Conservation (phyloP, 129 eudicot species). For the Saposhnikovia divaricata region DNA sequence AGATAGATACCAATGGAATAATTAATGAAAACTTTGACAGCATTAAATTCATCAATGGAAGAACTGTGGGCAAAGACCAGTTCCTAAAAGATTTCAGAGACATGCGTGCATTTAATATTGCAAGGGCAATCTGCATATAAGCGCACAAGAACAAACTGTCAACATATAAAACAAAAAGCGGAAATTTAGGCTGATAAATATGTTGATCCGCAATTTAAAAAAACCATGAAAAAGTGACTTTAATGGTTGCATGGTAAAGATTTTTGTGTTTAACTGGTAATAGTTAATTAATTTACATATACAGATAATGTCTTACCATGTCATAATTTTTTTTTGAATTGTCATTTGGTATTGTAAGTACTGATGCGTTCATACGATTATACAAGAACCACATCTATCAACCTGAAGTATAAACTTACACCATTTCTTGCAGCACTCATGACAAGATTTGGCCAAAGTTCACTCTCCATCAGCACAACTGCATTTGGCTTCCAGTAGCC, state of each 20-base stretch:
- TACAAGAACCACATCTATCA: not conserved
- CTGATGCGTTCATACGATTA: not conserved
- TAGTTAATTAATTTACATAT: not conserved
- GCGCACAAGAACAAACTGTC: not conserved
- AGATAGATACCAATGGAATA: constrained; percentile 65
- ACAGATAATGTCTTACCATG: not conserved
- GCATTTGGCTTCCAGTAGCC: constrained; percentile 91
- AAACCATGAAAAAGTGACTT: not conserved
- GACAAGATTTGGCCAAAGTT: constrained; percentile 94
- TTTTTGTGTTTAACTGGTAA: not conserved
- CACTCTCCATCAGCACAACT: constrained; percentile 72
- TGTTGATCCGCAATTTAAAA: not conserved
- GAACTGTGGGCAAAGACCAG: constrained; percentile 62
- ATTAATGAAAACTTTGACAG: constrained; percentile 84
- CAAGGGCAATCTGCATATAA: constrained; percentile 48
- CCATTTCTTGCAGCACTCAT: constrained; percentile 65
- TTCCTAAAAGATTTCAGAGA: constrained; percentile 51
- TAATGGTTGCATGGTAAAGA: not conserved
- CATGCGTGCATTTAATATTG: constrained; percentile 78
- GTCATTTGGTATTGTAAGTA: not conserved
- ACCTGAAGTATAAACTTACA: constrained; percentile 31
- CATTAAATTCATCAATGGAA: constrained; percentile 49
- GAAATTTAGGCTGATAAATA: not conserved
- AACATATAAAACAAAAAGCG: not conserved
- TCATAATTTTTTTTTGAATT: not conserved